Base-by-base conservation (phyloP, 768 basidiomycete genomes). In the Macrolepiota fuliginosa region DNA sequence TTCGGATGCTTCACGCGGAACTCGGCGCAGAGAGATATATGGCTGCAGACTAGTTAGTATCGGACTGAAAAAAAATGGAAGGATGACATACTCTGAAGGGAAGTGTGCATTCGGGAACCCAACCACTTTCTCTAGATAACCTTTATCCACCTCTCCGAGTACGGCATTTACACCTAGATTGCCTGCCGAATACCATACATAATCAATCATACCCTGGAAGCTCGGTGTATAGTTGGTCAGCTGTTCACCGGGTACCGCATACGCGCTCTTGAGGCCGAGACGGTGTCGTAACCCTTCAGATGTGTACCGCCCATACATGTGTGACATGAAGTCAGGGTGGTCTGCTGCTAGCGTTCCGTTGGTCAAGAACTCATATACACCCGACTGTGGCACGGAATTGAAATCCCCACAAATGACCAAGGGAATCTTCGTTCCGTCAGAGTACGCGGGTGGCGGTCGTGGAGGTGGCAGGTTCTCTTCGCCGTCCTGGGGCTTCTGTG, bases 91-190 rank as follows among this genome's bases (percentile, higher is more conserved):
- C 95, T 98, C 96, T 62, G 94, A 96, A 24, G 96, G 94, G 82
- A 95, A 97, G 71, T 98, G 94, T 1, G 88, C 85, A 73, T 98
- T 96, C 29, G 97, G 97, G 82, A 98, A 98, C 39, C 97, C 97
- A 49, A 98, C 96, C 17, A 86, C 86, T 77, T 93, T 93, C 65
- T 90, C 87, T 71, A 98, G 72, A 78, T 99, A 99, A 25, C 71
- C 71, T 67, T 80, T 81, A 71, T 98, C 95, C 62, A 98, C 88
- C 72, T 91, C 93, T 13, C 92, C 92, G 47, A 98, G 79, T n/a
- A 96, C 86, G 22, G 88, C 87, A 63, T 89, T 94, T 27, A 92
- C 87, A 10, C 83, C 80, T 54, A 98, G 66, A 62, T 86, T 92
- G 53, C 80, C 77, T 0, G 86, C 83, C 62, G 90, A 85, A 73